Percentiles rank a stretch among this genome's conserved stretches.
These are phyloP conservation scores for Nothomitra cinnamomea DNA, from an alignment of 2,329 filamentous ascomycete genomes.

Conservation along the genomic window DNA sequence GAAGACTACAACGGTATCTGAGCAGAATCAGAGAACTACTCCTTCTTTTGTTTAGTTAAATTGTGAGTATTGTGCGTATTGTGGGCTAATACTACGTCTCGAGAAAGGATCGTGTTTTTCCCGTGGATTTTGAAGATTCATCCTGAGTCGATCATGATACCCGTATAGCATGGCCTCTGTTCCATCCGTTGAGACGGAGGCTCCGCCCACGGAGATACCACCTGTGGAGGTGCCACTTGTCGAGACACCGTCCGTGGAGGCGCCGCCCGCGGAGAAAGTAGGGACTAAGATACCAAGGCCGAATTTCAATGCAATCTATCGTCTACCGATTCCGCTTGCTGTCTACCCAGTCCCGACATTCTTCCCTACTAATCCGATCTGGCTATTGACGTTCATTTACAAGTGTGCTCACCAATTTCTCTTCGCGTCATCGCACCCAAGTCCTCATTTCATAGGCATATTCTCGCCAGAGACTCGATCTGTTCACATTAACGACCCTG, in stretches of 20 bases:
- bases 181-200: slow-evolving; percentile 15
- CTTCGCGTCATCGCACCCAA: slow-evolving; percentile 46
- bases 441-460: slow-evolving; percentile 49
- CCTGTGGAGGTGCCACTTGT: background rate
- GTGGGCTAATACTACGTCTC: background rate
- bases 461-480: slow-evolving; percentile 73
- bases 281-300: slow-evolving; percentile 20
- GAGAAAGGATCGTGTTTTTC: background rate
- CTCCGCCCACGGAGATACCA: background rate
- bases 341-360: slow-evolving; percentile 74
- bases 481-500: slow-evolving; percentile 63
- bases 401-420: slow-evolving; percentile 43
- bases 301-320: slow-evolving; percentile 63
- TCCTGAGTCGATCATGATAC: background rate
- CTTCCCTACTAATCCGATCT: slow-evolving; percentile 84
- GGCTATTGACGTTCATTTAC: slow-evolving; percentile 52
- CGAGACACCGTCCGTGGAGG: too few relatives aligned
- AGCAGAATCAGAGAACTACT: slow-evolving; percentile 29
- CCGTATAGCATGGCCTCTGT: slow-evolving; percentile 8
- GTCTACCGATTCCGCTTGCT: slow-evolving; percentile 60
- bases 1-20: slow-evolving; percentile 97
- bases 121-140: too few relatives aligned
- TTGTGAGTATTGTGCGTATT: too few relatives aligned
- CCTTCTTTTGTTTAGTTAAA: slow-evolving; percentile 11
- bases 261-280: too few relatives aligned